These are phyloP conservation scores for Rosa chinensis DNA, from an alignment of 306 rosid species.

Conservation along the genomic window DNA sequence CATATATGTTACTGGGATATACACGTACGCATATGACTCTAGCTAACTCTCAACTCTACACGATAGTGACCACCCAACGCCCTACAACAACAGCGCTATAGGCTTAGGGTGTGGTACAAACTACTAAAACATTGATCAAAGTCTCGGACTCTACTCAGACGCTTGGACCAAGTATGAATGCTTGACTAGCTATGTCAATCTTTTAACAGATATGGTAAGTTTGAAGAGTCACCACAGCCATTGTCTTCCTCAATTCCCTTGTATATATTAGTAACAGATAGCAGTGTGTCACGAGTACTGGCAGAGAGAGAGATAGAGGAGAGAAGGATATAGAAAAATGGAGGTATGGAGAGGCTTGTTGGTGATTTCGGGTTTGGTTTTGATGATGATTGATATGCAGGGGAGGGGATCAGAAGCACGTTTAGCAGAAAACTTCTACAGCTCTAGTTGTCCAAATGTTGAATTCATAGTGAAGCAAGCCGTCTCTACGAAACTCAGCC, in stretches of 20 bases:
- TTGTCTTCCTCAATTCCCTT: not conserved
- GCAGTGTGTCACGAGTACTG: not conserved
- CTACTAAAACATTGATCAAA: conserved; percentile 21
- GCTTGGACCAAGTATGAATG: conserved; percentile 27
- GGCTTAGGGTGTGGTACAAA: not conserved
- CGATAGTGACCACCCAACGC: conserved; percentile 24
- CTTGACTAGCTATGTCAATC: not conserved
- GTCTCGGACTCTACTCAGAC: not conserved
- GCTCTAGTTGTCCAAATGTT: conserved; percentile 59
- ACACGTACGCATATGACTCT: not conserved
- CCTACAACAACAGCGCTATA: not conserved
- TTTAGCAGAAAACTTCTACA: conserved; percentile 57
- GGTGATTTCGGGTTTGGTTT: conserved; percentile 26
- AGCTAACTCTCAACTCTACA: not conserved
- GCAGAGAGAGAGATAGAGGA: not conserved
- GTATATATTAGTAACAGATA: not conserved
- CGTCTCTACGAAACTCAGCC: conserved; percentile 53
- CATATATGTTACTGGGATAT: not conserved
- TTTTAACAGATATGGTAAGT: not conserved
- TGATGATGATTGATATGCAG: conserved; percentile 10
- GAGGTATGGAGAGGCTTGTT: conserved; percentile 22
- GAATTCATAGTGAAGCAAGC: conserved; percentile 63
- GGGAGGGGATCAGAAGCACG: conserved; percentile 38
- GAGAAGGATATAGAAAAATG: conserved; percentile 23
- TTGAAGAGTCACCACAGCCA: not conserved